These are phyloP conservation scores for Rhodosporidiobolus odoratus DNA, from an alignment of 768 basidiomycete species.

Conservation along the genomic window DNA sequence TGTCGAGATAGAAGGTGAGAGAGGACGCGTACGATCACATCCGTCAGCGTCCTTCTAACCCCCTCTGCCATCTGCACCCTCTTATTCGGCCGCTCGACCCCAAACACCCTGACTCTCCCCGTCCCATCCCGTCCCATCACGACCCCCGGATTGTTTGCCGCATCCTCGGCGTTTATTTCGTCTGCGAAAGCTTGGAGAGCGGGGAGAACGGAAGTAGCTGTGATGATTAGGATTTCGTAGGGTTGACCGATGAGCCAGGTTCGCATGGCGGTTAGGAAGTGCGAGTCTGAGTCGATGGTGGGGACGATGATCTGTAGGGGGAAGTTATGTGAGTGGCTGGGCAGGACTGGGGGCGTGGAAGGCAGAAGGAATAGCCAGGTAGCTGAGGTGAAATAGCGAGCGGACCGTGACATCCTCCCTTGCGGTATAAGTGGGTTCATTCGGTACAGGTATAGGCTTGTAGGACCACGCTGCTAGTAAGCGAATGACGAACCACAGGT, in stretches of 20 bases:
- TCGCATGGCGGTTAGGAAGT: slow-evolving; percentile 77
- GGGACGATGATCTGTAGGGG: slow-evolving; percentile 68
- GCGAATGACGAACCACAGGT: slow-evolving; percentile 87
- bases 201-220: slow-evolving; percentile 82
- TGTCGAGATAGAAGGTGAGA: slow-evolving; percentile 41
- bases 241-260: slow-evolving; percentile 89
- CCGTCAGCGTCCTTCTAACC: slow-evolving; percentile 81
- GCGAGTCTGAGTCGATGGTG: slow-evolving; percentile 91
- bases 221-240: slow-evolving; percentile 71
- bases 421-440: slow-evolving; percentile 83
- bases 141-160: slow-evolving; percentile 1
- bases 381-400: too few species aligned
- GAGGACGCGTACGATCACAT: slow-evolving; percentile 45
- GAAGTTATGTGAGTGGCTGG: too few species aligned
- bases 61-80: slow-evolving; percentile 90
- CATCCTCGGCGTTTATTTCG: slow-evolving; percentile 53
- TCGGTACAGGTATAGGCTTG: slow-evolving; percentile 80
- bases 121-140: slow-evolving; percentile 13
- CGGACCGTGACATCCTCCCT: slow-evolving; percentile 74
- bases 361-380: too few species aligned
- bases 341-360: too few species aligned
- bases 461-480: slow-evolving; percentile 71
- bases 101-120: slow-evolving; percentile 35
- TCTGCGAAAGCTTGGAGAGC: slow-evolving; percentile 84
- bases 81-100: slow-evolving; percentile 65